Percentiles rank a stretch among this genome's conserved stretches.
phyloP scores from a whole-genome alignment of 2,329 filamentous ascomycete species.

The Fusarium armeniacum region DNA sequence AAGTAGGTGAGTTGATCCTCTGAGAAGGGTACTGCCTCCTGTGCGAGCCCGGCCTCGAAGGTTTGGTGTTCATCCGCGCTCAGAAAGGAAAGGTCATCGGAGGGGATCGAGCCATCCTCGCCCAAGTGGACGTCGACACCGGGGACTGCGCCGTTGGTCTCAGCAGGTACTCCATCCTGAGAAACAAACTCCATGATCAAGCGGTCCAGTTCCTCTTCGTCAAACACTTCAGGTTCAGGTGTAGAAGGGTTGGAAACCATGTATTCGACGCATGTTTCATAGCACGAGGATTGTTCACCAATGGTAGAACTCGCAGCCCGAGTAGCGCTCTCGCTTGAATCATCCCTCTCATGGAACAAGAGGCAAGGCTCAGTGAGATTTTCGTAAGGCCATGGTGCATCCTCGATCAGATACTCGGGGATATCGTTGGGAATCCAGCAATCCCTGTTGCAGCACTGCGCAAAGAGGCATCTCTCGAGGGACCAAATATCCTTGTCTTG shows the following conservation, averaged over 20 bases:
- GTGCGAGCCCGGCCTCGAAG: background rate
- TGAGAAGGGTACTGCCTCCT: background rate
- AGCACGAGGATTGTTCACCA: background rate
- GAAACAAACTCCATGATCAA: background rate
- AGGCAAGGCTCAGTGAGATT: constrained; percentile 14
- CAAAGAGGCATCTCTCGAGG: constrained; percentile 37
- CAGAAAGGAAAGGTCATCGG: background rate
- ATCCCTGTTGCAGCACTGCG: constrained; percentile 15
- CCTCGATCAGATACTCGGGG: constrained; percentile 2
- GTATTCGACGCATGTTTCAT: background rate
- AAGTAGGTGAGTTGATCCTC: background rate
- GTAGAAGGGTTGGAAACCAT: background rate
- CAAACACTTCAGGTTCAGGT: background rate
- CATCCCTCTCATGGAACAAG: background rate
- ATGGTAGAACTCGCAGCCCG: background rate
- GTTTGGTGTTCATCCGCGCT: background rate
- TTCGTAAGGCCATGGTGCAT: constrained; percentile 23
- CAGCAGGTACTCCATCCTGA: background rate
- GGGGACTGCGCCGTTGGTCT: background rate
- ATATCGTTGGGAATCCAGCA: constrained; percentile 43
- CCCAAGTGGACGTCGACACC: background rate
- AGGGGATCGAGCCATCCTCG: background rate
- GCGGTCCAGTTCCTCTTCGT: background rate
- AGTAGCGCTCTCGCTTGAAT: background rate
- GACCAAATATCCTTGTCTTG: constrained; percentile 16